Evolutionary conservation across 164 flowering plant species (phyloP).

Genomic region (Dillenia suffruticosa): DNA sequence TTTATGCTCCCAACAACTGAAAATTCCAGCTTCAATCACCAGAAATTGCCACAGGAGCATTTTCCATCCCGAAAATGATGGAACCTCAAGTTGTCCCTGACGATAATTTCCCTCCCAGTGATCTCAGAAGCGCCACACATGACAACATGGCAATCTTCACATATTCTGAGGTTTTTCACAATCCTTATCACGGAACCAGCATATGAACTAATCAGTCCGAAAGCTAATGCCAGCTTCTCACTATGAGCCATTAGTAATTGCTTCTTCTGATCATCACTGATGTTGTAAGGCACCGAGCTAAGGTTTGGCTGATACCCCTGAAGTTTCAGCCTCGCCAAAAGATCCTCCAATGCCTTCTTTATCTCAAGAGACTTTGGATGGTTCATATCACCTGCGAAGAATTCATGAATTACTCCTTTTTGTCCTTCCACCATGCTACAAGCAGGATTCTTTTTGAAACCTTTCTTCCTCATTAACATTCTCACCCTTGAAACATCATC

Average conservation of each 20-base stretch:
- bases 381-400: constrained; percentile 27
- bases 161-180: constrained; percentile 30
- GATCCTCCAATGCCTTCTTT: constrained; percentile 15
- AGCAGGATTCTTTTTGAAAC: constrained; percentile 23
- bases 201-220: constrained; percentile 14
- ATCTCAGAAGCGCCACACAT: constrained; percentile 29
- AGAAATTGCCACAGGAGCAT: constrained; percentile 30
- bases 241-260: constrained; percentile 24
- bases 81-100: constrained; percentile 32
- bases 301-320: constrained; percentile 24
- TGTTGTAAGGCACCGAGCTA: constrained; percentile 24
- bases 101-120: constrained; percentile 22
- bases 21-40: constrained; percentile 14
- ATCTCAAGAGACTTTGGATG: constrained; percentile 26
- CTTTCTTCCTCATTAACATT: constrained; percentile 17
- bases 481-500: constrained; percentile 18
- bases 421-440: constrained; percentile 28
- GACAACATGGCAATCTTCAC: constrained; percentile 31
- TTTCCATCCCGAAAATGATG: constrained; percentile 24
- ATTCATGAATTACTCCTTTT: constrained; percentile 25
- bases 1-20: too few relatives aligned
- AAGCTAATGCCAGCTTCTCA: constrained; percentile 33
- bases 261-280: constrained; percentile 23
- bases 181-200: constrained; percentile 14
- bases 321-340: constrained; percentile 11